Conservation (phyloP, 2,329 filamentous ascomycete genomes). For the Microsporum ferrugineum region DNA sequence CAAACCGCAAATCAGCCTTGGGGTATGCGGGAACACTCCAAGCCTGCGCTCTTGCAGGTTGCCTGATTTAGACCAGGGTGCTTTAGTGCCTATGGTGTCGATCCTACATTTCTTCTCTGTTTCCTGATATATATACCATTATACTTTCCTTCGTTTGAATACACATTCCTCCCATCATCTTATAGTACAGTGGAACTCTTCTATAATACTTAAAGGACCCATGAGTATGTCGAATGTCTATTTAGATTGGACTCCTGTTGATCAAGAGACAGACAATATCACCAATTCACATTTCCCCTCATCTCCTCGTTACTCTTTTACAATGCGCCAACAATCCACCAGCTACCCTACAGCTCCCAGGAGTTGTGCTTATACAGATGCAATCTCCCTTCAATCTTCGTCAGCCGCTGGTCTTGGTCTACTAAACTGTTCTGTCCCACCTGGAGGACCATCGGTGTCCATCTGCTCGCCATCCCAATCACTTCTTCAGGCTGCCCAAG, state of each 20-base stretch:
- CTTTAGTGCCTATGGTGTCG: not conserved
- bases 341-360: constrained; percentile 20
- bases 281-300: constrained; percentile 17
- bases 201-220: constrained; percentile 12
- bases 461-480: constrained; percentile 15
- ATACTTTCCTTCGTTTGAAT: constrained; percentile 1
- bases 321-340: constrained; percentile 11
- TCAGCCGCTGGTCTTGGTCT: constrained; percentile 24
- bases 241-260: not conserved
- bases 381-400: not conserved
- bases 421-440: constrained; percentile 19
- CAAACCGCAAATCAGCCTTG: not conserved
- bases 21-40: not conserved
- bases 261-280: constrained; percentile 18
- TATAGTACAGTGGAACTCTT: not conserved
- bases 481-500: constrained; percentile 16
- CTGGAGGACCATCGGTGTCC: constrained; percentile 16
- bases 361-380: constrained; percentile 4
- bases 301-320: constrained; percentile 12
- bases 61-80: not conserved
- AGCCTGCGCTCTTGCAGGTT: not conserved
- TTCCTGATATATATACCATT: not conserved
- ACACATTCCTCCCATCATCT: not conserved
- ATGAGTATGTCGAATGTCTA: constrained; percentile 15
- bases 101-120: not conserved